These are phyloP conservation scores for Sporothrix pseudoabietina DNA, from an alignment of 2,329 filamentous ascomycete species.

Conservation along the genomic window DNA sequence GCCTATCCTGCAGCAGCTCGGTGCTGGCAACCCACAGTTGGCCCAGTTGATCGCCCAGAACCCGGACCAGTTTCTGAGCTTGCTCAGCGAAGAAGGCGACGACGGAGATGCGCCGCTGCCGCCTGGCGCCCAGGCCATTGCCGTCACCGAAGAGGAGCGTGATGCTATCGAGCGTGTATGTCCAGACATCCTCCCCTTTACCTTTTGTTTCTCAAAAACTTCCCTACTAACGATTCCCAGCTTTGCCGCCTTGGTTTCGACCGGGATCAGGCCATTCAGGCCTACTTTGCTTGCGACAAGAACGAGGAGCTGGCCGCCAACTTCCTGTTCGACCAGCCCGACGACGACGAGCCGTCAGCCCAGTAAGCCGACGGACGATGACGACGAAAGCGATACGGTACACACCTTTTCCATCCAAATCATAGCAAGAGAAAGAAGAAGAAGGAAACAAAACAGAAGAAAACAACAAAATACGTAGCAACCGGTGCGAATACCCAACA, in stretches of 20 bases:
- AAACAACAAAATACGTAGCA: neutral
- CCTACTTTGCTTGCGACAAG: constrained; percentile 99
- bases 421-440: neutral
- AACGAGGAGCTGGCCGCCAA: constrained; percentile 98
- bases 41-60: constrained; percentile 90
- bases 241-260: constrained; percentile 92
- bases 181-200: constrained; percentile 34
- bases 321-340: constrained; percentile 95
- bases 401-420: neutral
- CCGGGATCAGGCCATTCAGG: constrained; percentile 91
- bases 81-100: constrained; percentile 85
- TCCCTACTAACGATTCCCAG: constrained; percentile 47
- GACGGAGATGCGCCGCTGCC: constrained; percentile 77
- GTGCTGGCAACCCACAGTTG: constrained; percentile 90
- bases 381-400: neutral
- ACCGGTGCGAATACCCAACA: constrained; percentile 29
- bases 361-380: constrained; percentile 10
- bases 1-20: constrained; percentile 94
- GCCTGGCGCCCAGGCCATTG: constrained; percentile 84
- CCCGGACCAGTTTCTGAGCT: constrained; percentile 87
- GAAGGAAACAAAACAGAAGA: neutral
- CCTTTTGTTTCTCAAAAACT: neutral
- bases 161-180: constrained; percentile 93
- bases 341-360: constrained; percentile 67
- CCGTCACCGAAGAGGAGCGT: constrained; percentile 92